Conservation (phyloP, 208 protist species). For the Willaertia magna region DNA sequence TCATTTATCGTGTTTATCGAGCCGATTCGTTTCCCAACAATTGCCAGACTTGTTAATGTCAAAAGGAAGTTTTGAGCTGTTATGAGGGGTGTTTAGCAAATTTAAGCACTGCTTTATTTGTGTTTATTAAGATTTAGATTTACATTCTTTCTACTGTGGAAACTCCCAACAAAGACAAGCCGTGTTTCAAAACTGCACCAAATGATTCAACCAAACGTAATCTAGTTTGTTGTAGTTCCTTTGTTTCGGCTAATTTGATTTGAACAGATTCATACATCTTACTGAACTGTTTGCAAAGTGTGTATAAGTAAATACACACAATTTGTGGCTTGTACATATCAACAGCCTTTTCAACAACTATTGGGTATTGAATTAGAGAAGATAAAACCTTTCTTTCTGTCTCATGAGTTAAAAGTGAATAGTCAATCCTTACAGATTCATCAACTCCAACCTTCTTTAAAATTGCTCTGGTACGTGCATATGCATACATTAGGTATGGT, state of each 20-base stretch:
- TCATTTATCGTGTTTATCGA: too few relatives aligned
- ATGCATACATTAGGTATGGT: constrained; percentile 90
- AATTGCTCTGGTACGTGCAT: constrained; percentile 86
- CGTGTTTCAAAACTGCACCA: neutral
- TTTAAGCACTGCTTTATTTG: too few relatives aligned
- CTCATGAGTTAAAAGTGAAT: neutral
- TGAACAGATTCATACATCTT: neutral
- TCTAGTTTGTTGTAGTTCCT: neutral
- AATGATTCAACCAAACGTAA: neutral
- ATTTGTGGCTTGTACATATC: neutral
- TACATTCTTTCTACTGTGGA: neutral
- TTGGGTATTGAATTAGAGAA: neutral
- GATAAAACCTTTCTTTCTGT: neutral
- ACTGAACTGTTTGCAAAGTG: neutral
- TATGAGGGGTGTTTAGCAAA: too few relatives aligned
- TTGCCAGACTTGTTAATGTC: too few relatives aligned
- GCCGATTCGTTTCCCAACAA: too few relatives aligned
- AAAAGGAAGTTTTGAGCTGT: too few relatives aligned
- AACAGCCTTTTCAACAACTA: neutral
- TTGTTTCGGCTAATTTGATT: neutral
- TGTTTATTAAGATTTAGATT: neutral
- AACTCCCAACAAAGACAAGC: neutral
- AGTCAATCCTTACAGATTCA: neutral
- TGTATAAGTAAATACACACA: neutral
- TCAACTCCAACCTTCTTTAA: constrained; percentile 14